phyloP scores from a whole-genome alignment of 495 filamentous ascomycete genomes.

The Barbatosphaeria neglecta region DNA sequence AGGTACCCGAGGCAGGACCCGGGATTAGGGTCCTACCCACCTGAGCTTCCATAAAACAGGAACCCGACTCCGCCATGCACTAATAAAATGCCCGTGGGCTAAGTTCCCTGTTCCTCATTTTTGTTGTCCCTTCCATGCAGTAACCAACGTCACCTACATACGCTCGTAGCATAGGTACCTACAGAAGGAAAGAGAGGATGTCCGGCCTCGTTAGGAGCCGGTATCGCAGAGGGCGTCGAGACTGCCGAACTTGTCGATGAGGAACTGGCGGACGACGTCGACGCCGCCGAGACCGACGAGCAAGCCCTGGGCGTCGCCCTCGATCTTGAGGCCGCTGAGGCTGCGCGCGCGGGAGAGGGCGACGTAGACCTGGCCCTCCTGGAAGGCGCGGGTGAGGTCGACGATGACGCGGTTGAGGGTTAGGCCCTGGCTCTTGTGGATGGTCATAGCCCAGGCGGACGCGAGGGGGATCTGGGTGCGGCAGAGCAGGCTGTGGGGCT shows the following conservation, averaged over 20 bases:
- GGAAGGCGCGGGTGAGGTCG: slow-evolving; percentile 72
- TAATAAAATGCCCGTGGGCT: too few species aligned
- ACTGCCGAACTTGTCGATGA: slow-evolving; percentile 1
- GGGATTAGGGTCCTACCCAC: too few species aligned
- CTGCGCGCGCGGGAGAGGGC: slow-evolving; percentile 68
- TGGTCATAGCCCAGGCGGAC: slow-evolving; percentile 85
- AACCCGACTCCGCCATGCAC: too few species aligned
- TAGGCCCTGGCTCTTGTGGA: slow-evolving; percentile 92
- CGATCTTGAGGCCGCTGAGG: slow-evolving; percentile 55
- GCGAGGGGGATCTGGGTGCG: slow-evolving; percentile 77
- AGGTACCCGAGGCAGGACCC: too few species aligned
- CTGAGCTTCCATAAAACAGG: too few species aligned
- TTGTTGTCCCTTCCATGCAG: too few species aligned
- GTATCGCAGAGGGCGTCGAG: too few species aligned
- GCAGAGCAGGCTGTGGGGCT: slow-evolving; percentile 51
- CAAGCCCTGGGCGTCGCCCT: slow-evolving; percentile 16
- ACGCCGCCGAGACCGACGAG: slow-evolving; percentile 7
- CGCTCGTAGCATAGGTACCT: too few species aligned
- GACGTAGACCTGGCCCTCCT: slow-evolving; percentile 80
- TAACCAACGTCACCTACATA: too few species aligned
- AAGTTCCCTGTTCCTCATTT: too few species aligned
- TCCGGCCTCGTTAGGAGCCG: too few species aligned
- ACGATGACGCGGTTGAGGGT: slow-evolving; percentile 88
- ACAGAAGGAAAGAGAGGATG: too few species aligned
- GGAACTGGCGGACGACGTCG: slow-evolving; percentile 9